Evolutionary conservation across 2,329 filamentous ascomycete genomes (phyloP).

Genomic region (Aspergillus versicolor): DNA sequence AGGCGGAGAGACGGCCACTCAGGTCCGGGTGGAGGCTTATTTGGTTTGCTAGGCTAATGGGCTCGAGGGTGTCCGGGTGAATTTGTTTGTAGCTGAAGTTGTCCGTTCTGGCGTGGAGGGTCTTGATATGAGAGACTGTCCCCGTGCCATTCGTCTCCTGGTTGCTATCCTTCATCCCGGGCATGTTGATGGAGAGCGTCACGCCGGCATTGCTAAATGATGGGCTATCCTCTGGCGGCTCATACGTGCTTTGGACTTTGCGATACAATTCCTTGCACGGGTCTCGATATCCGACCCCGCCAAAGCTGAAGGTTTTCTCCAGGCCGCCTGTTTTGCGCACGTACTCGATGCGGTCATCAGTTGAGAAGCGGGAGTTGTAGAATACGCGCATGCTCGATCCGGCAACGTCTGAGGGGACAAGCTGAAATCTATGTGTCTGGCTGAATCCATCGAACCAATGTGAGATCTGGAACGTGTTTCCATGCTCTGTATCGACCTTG

Average conservation of each 20-base stretch:
- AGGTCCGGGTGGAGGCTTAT: constrained; percentile 64
- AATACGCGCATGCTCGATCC: constrained; percentile 49
- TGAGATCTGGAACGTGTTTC: constrained; percentile 58
- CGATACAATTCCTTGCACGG: constrained; percentile 72
- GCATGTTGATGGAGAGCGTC: constrained; percentile 64
- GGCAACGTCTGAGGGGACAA: constrained; percentile 47
- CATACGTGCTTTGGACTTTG: constrained; percentile 52
- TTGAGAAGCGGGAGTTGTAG: constrained; percentile 71
- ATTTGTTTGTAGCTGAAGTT: constrained; percentile 59
- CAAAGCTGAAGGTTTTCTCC: constrained; percentile 62
- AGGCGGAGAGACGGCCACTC: constrained; percentile 64
- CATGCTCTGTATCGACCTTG: constrained; percentile 59
- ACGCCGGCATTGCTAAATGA: constrained; percentile 66
- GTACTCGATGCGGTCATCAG: constrained; percentile 61
- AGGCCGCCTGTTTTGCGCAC: constrained; percentile 61
- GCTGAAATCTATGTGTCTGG: constrained; percentile 72
- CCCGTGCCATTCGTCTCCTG: constrained; percentile 13
- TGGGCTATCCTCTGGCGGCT: constrained; percentile 5
- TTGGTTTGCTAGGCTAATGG: constrained; percentile 64
- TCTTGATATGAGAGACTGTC: constrained; percentile 41
- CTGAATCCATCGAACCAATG: constrained; percentile 81
- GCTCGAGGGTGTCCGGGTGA: constrained; percentile 70
- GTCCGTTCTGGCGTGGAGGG: constrained; percentile 59
- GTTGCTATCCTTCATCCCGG: constrained; percentile 48
- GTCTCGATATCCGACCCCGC: constrained; percentile 60